These are phyloP conservation scores for Phytopythium cucurbitacearum DNA, from an alignment of 352 stramenopile genomes.

Conservation along the genomic window DNA sequence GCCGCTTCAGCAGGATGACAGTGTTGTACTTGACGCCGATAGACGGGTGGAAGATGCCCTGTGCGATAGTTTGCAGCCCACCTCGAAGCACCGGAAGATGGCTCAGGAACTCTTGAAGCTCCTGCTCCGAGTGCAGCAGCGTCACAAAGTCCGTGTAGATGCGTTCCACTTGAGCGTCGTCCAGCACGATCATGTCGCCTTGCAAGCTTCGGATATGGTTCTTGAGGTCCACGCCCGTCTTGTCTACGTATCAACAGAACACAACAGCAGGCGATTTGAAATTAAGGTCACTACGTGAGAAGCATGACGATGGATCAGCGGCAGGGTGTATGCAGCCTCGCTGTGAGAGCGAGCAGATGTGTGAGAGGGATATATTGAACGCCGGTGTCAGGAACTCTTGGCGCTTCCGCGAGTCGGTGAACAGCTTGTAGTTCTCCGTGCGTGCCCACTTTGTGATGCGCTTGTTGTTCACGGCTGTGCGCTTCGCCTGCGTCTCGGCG, in stretches of 20 bases:
- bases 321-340: background rate
- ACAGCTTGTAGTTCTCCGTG: conserved; percentile 84
- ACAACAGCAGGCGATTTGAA: conserved; percentile 19
- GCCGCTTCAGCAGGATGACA: conserved; percentile 79
- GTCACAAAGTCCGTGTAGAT: conserved; percentile 82
- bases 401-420: conserved; percentile 51
- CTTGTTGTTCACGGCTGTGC: conserved; percentile 82
- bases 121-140: conserved; percentile 65
- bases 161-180: conserved; percentile 72
- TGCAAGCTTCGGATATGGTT: conserved; percentile 77
- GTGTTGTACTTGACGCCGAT: conserved; percentile 90
- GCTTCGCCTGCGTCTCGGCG: conserved; percentile 61
- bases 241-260: conserved; percentile 58
- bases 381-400: conserved; percentile 48
- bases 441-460: conserved; percentile 85
- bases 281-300: conserved; percentile 27
- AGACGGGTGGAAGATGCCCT: conserved; percentile 82
- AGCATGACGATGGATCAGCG: conserved; percentile 19
- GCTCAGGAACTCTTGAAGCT: conserved; percentile 83
- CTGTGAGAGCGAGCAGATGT: conserved; percentile 42
- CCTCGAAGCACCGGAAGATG: conserved; percentile 73
- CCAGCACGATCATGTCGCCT: conserved; percentile 66
- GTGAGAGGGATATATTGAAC: conserved; percentile 82
- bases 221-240: conserved; percentile 76
- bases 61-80: conserved; percentile 74